Conservation (phyloP, 208 protist genomes). For the Acanthamoeba triangularis region DNA sequence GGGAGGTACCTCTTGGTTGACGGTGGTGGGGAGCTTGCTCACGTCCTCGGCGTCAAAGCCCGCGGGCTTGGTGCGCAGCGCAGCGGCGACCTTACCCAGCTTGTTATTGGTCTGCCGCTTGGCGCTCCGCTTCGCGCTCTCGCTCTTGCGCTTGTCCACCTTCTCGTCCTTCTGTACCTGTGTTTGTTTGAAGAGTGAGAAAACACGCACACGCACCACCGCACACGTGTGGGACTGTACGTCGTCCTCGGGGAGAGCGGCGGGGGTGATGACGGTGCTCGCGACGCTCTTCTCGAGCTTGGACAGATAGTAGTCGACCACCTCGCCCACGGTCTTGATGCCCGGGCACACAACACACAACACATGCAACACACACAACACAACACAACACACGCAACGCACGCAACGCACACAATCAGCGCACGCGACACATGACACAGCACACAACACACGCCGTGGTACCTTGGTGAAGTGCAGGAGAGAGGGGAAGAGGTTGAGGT, state of each 20-base stretch:
- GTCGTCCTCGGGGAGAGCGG: not conserved
- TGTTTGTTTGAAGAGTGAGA: not conserved
- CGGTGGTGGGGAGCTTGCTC: constrained; percentile 48
- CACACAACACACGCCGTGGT: not conserved
- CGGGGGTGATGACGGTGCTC: not conserved
- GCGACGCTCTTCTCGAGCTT: constrained; percentile 66
- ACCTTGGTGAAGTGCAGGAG: constrained; percentile 67
- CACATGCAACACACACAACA: not conserved
- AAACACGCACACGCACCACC: not conserved
- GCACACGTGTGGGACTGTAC: not conserved
- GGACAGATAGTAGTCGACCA: constrained; percentile 51
- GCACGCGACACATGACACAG: too few species aligned
- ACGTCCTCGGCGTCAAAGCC: not conserved
- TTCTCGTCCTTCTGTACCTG: not conserved
- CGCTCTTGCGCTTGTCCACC: not conserved
- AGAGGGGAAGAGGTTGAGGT: constrained; percentile 45
- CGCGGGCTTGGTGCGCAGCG: not conserved
- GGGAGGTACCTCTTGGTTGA: constrained; percentile 27
- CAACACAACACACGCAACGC: not conserved
- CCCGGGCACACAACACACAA: not conserved
- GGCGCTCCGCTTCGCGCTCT: not conserved
- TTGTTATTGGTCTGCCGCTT: not conserved
- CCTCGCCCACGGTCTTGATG: constrained; percentile 57
- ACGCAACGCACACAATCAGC: not conserved
- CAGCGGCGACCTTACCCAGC: not conserved